Evolutionary conservation across 495 filamentous ascomycete genomes (phyloP).

Genomic region (Lophiotrema nucula): DNA sequence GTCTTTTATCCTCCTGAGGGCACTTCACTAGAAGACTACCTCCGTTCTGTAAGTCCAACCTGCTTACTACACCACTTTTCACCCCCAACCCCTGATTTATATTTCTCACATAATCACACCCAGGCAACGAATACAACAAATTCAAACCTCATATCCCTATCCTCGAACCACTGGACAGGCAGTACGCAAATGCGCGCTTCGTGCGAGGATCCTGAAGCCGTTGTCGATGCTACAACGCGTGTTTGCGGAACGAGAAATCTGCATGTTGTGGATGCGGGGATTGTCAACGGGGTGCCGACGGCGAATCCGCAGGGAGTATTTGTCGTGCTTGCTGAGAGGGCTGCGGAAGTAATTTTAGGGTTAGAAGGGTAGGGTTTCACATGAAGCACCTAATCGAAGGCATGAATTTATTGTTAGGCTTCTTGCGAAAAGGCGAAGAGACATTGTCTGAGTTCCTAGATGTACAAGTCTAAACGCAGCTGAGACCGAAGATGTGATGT

Average conservation of each 20-base stretch:
- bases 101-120: no score
- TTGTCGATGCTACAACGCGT: neutral
- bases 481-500: no score
- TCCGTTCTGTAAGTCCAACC: neutral
- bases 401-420: no score
- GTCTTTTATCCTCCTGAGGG: neutral
- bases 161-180: neutral
- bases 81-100: neutral
- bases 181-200: neutral
- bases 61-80: neutral
- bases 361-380: slow-evolving; percentile 1
- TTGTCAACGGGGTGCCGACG: slow-evolving; percentile 41
- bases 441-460: no score
- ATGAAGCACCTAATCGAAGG: no score
- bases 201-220: neutral
- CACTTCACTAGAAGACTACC: neutral
- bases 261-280: slow-evolving; percentile 45
- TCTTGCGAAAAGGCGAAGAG: no score
- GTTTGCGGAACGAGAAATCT: slow-evolving; percentile 16
- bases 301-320: slow-evolving; percentile 47
- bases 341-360: slow-evolving; percentile 41
- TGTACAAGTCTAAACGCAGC: no score
- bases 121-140: neutral
- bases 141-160: neutral
- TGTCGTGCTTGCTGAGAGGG: slow-evolving; percentile 45